Evolutionary conservation across 2,329 filamentous ascomycete genomes (phyloP), one percentile per base, ranked within the genome.

Genomic region (Cercospora citrullina): DNA sequence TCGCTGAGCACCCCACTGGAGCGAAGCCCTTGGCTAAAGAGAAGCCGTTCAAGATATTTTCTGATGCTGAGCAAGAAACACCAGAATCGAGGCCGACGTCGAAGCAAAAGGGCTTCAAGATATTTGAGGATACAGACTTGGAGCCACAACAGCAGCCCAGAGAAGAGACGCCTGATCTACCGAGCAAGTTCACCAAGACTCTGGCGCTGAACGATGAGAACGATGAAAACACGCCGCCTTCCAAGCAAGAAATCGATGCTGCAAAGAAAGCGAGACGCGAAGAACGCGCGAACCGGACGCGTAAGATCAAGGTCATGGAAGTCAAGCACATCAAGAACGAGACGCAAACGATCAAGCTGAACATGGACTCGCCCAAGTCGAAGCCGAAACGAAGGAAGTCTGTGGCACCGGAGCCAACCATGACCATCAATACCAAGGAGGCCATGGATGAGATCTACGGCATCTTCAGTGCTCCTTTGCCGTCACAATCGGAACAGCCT

Each of bases 401-500:
- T 10, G 80, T 83, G 55, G 94, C 91, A 77, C 88, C 88, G 33
- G 94, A 98, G 79, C 92, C 94, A n/a, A 99, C 95, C 1, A 97
- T 99, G 94, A 99, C 95, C 0, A 87, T 99, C 72, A 93, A 98
- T 77, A 99, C 95, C 12, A 92, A 88, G 74, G 94, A 95, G 72
- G 95, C 95, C 4, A 97, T 94, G 70, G 94, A 98, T 74, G 95
- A 99, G 74, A 97, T 99, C 63, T 98, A 98, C 75, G 93, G 93
- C 67, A 92, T 99, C 59, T 99, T 98, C 81, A 98, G 95, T 75
- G 91, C 95, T 67, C 94, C 95, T 1, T 79, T 94, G 39, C 85
- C 86, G 69, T 81, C 82, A 36, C 79, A 80, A 18, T 78, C 82
- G 1, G 80, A 81, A 33, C 77, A 80, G 45, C 78, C 80, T 0